Evolutionary conservation across 306 rosid genomes (phyloP), one percentile per base, ranked within the genome.

Genomic region (Begonia peltatifolia): DNA sequence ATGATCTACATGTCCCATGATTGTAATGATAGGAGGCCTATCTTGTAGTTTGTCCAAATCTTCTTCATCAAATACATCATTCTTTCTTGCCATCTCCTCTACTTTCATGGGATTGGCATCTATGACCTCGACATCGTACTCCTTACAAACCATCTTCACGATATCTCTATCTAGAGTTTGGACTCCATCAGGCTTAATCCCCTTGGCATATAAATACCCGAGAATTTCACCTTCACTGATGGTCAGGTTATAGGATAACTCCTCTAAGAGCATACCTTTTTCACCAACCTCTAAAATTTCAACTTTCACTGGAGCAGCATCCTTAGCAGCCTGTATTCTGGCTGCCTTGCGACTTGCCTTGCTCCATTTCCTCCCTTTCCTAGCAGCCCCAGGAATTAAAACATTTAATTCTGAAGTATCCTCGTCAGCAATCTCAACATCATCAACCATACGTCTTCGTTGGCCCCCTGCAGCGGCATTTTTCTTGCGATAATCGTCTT

Each of bases 1-100:
- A 41, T 90, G 99, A 79, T 86, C 99, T 52, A 90, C 99, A 57
- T 90, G 99, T 44, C 99, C 99, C 99, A 90, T 90, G 54, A 90
- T 90, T 51, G 99, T 90, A 41, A 90, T 77, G 22, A 90, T 94
- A 50, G 99, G 99, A 60, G 99, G 99, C 67, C 99, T 81, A 48
- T 74, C 74, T 81, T 76, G 73, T 62, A 90, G 95, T 68, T 86
- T 90, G 64, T 79, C 84, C 17, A 81, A 73, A 63, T 90, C 99
- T 52, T 75, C 84, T 68, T 77, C 93, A 65, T 81, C 82, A 47
- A 86, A 60, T 58, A 83, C 58, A 56, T 71, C 88, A 60, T 73
- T 76, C 82, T 82, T 86, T 74, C 69, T 90, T 42, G 71, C 94
- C 64, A 71, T 69, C 57, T 70, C 87, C 72, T 86, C 99, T 43